Conservation (phyloP, 768 basidiomycete species). For the Guyanaporus albipodus region DNA sequence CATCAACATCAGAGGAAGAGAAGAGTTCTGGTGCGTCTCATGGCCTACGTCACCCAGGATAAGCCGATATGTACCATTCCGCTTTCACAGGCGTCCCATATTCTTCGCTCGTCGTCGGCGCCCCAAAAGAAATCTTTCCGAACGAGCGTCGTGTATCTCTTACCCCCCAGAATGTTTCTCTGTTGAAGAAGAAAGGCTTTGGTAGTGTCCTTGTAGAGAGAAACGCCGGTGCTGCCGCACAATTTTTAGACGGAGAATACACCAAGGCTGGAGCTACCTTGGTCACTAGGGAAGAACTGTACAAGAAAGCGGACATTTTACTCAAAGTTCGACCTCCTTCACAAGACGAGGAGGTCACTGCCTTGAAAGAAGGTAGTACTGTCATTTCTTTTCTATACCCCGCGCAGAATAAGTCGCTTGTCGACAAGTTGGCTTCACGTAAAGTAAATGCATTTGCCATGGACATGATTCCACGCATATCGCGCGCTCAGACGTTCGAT, state of each 20-base stretch:
- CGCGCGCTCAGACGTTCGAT: constrained; percentile 87
- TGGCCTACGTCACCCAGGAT: neutral
- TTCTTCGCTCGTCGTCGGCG: constrained; percentile 67
- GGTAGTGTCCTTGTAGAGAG: constrained; percentile 66
- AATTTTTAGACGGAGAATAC: constrained; percentile 82
- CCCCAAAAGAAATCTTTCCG: constrained; percentile 72
- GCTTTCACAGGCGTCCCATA: constrained; percentile 53
- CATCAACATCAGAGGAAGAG: constrained; percentile 11
- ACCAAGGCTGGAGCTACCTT: constrained; percentile 73
- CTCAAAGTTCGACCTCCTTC: constrained; percentile 83
- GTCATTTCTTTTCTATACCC: constrained; percentile 84
- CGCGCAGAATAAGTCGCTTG: constrained; percentile 69
- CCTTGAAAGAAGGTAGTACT: constrained; percentile 70
- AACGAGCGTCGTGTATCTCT: constrained; percentile 78
- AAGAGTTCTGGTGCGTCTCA: constrained; percentile 26
- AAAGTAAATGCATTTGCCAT: constrained; percentile 78
- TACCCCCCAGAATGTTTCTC: constrained; percentile 71
- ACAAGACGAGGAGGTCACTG: constrained; percentile 54
- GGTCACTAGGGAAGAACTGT: constrained; percentile 70
- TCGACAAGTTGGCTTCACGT: constrained; percentile 63
- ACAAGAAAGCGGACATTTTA: constrained; percentile 66
- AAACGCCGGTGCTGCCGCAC: constrained; percentile 64
- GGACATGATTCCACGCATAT: constrained; percentile 91
- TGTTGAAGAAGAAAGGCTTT: constrained; percentile 84
- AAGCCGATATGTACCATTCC: neutral